A percentile compares a stretch with the other conserved stretches of the same genome.
Conservation (phyloP, 441 rosid genomes). For the Flueggea neowawraea region DNA sequence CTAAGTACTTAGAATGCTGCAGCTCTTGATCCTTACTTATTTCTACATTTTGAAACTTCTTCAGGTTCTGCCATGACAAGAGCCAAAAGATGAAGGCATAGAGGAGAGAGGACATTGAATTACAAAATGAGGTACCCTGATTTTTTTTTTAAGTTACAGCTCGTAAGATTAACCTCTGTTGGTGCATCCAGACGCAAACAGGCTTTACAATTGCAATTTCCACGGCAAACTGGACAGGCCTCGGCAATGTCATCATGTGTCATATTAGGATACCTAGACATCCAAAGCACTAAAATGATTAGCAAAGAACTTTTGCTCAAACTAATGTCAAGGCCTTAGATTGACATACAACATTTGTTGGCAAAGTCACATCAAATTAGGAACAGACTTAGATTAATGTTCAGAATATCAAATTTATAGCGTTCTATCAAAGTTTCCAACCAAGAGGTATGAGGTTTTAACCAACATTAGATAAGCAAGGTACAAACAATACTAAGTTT, state of each 20-base stretch:
- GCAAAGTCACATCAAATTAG: too few relatives aligned
- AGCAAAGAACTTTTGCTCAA: too few relatives aligned
- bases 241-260: conserved; percentile 43
- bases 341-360: too few relatives aligned
- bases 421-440: too few relatives aligned
- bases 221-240: conserved; percentile 55
- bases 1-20: conserved; percentile 26
- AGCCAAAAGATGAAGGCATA: background rate
- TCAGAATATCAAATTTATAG: too few relatives aligned
- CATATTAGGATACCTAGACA: conserved; percentile 59
- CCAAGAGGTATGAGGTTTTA: too few relatives aligned
- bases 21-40: conserved; percentile 12
- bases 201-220: conserved; percentile 65
- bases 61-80: conserved; percentile 11
- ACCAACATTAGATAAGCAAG: too few relatives aligned
- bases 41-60: background rate
- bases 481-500: too few relatives aligned
- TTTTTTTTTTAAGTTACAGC: background rate
- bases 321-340: too few relatives aligned
- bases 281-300: too few relatives aligned
- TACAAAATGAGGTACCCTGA: conserved; percentile 1
- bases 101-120: background rate
- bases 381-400: too few relatives aligned
- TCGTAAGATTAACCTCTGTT: conserved; percentile 18
- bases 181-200: conserved; percentile 49